Evolutionary conservation across 225 moss, liverwort and hornwort species (phyloP).

Genomic region (Asterella californica): DNA sequence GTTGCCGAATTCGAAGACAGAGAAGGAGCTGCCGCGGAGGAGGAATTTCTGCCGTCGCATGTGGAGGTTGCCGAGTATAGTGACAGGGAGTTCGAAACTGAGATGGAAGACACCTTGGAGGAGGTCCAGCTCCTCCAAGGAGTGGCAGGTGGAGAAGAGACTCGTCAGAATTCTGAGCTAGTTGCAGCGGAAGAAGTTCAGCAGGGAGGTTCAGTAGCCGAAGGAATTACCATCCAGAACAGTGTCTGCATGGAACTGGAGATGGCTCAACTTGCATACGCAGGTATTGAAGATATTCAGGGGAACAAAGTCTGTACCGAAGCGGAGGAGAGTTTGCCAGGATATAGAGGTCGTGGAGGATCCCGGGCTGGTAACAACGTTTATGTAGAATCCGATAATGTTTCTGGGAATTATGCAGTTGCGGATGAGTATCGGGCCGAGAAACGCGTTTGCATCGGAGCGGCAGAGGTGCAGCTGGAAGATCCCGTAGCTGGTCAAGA

Average conservation of each 20-base stretch:
- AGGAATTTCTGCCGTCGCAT: slow-evolving; percentile 28
- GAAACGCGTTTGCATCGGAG: not conserved
- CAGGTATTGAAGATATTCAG: not conserved
- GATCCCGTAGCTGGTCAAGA: not conserved
- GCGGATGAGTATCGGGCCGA: not conserved
- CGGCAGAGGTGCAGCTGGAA: not conserved
- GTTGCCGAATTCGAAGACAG: slow-evolving; percentile 7
- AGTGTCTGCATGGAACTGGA: not conserved
- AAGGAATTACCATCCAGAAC: not conserved
- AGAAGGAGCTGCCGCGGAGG: slow-evolving; percentile 14
- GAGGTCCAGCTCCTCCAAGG: slow-evolving; percentile 8
- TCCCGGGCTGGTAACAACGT: not conserved
- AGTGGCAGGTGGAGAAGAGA: not conserved
- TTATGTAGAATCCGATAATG: not conserved
- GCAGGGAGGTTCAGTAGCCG: slow-evolving; percentile 2
- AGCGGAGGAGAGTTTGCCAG: not conserved
- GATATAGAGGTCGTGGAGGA: not conserved
- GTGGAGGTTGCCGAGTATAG: slow-evolving; percentile 51
- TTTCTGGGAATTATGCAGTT: not conserved
- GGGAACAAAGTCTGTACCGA: not conserved
- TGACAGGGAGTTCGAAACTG: slow-evolving; percentile 49
- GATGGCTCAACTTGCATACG: not conserved
- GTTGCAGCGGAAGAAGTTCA: not conserved
- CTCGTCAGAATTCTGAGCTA: slow-evolving; percentile 14
- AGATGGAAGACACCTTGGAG: slow-evolving; percentile 46